Evolutionary conservation across 805 yeast genomes (phyloP), one percentile per base, ranked within the genome.

Genomic region (Yamadazyma tumulicola): DNA sequence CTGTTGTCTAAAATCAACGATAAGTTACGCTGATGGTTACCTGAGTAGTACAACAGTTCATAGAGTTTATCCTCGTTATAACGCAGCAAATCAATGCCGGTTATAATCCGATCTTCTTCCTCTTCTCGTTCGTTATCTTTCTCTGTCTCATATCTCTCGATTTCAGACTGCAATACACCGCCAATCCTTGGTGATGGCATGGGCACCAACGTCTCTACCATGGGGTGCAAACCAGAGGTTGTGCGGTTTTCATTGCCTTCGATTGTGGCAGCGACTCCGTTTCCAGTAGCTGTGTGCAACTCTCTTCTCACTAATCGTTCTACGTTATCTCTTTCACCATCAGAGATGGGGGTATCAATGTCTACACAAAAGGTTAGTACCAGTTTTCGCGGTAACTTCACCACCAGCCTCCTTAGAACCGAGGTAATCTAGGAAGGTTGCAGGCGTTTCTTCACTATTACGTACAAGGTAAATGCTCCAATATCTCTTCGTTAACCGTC

Each of bases 391-490:
- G n/a, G 23, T 21, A 21, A 9, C 9, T 21, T 21, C 23, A 21
- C 23, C n/a, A 9, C 11, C 9, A 9, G 9, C 23, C 23, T 20
- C 23, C 23, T 20, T 20, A 11, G 11, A 8, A 15, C 17, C 9
- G 7, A 21, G 23, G 19, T 22, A 12, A 31, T 22, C 13, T 6
- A 14, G 5, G 8, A 24, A 24, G 12, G 15, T 10, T 14, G n/a
- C 10, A 5, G 14, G n/a, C 11, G 11, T 8, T 20, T 20, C 23
- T 20, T 20, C 8, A 20, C 8, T 20, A 8, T 20, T 39, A 62
- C 69, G 39, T 63, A 64, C 69, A 61, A 9, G 67, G 47, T 26
- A 69, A 52, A 29, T 64, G 59, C 30, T 69, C 74, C 29, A 61
- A 37, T 2, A 57, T 55, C 24, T 60, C 64, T 43, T 54, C 52